These are phyloP conservation scores for Aphanomyces astaci DNA, from an alignment of 352 stramenopile species.

Conservation along the genomic window DNA sequence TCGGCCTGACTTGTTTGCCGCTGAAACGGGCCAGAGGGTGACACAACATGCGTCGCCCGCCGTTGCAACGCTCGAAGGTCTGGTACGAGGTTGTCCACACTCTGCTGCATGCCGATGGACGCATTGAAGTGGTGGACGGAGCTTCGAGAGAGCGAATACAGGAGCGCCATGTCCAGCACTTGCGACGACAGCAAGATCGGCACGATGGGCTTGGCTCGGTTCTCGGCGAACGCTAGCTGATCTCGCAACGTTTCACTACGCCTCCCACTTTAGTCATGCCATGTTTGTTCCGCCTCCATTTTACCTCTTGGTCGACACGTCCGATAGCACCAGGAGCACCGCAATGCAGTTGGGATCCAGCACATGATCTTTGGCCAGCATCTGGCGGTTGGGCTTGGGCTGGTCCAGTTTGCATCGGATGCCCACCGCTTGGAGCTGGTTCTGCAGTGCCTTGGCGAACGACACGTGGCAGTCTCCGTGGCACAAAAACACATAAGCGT, in stretches of 20 bases:
- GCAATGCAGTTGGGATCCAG: constrained; percentile 41
- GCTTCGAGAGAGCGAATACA: constrained; percentile 72
- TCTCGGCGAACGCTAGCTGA: constrained; percentile 73
- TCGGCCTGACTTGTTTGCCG: background rate
- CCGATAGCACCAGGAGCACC: constrained; percentile 61
- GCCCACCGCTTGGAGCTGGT: constrained; percentile 48
- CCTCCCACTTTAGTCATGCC: too few species aligned
- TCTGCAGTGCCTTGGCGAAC: constrained; percentile 55
- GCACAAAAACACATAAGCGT: constrained; percentile 59
- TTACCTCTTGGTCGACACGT: constrained; percentile 47
- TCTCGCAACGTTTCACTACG: constrained; percentile 53
- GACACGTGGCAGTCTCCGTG: constrained; percentile 63
- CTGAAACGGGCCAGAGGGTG: background rate
- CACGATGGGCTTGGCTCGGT: constrained; percentile 62
- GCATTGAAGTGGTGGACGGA: constrained; percentile 73
- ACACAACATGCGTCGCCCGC: background rate
- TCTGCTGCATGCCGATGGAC: constrained; percentile 68
- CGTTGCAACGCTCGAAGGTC: constrained; percentile 30
- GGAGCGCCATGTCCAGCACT: constrained; percentile 59
- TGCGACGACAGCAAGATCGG: constrained; percentile 68
- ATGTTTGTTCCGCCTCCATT: too few species aligned
- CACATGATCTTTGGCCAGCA: constrained; percentile 69
- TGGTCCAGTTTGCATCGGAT: constrained; percentile 53
- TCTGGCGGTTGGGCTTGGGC: constrained; percentile 40
- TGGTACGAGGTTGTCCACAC: constrained; percentile 45